Percentiles rank a stretch among this genome's conserved stretches.
These are phyloP conservation scores for Rosa persica DNA, from an alignment of 306 rosid genomes.

Conservation along the genomic window DNA sequence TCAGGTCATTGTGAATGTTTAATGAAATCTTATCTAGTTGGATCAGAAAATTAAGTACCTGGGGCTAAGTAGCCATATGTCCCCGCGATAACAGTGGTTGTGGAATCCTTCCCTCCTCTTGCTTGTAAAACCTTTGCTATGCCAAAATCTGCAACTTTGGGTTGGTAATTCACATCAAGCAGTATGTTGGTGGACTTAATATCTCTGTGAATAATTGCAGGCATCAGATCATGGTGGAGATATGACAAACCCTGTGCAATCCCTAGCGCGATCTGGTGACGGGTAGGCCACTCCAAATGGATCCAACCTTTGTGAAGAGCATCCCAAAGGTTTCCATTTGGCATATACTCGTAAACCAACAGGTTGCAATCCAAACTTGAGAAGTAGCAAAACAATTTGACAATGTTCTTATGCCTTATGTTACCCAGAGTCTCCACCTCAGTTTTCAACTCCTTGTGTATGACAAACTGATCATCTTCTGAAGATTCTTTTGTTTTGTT, in stretches of 20 bases:
- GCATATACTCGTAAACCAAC: slow-evolving; percentile 89
- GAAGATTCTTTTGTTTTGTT: slow-evolving; percentile 47
- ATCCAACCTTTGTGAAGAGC: slow-evolving; percentile 74
- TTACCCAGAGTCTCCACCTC: slow-evolving; percentile 93
- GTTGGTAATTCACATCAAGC: slow-evolving; percentile 73
- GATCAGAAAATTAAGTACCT: slow-evolving; percentile 46
- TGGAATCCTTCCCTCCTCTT: slow-evolving; percentile 77
- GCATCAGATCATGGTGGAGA: slow-evolving; percentile 87
- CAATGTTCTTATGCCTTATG: slow-evolving; percentile 90
- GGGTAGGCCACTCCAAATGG: slow-evolving; percentile 81
- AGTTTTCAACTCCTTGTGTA: slow-evolving; percentile 68
- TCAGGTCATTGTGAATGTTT: background rate
- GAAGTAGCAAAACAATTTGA: slow-evolving; percentile 77
- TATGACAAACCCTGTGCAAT: slow-evolving; percentile 90
- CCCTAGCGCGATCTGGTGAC: slow-evolving; percentile 81
- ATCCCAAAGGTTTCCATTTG: slow-evolving; percentile 94
- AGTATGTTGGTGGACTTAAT: slow-evolving; percentile 86
- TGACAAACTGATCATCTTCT: slow-evolving; percentile 47
- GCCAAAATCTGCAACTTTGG: slow-evolving; percentile 97
- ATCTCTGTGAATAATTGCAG: slow-evolving; percentile 85
- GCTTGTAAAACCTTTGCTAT: slow-evolving; percentile 97
- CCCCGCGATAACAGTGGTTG: slow-evolving; percentile 87
- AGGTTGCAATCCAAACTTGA: slow-evolving; percentile 69
- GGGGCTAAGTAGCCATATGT: slow-evolving; percentile 96
- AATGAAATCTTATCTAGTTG: slow-evolving; percentile 4